Base-by-base conservation (phyloP, 2,329 filamentous ascomycete genomes). In the Colletotrichum sp. region DNA sequence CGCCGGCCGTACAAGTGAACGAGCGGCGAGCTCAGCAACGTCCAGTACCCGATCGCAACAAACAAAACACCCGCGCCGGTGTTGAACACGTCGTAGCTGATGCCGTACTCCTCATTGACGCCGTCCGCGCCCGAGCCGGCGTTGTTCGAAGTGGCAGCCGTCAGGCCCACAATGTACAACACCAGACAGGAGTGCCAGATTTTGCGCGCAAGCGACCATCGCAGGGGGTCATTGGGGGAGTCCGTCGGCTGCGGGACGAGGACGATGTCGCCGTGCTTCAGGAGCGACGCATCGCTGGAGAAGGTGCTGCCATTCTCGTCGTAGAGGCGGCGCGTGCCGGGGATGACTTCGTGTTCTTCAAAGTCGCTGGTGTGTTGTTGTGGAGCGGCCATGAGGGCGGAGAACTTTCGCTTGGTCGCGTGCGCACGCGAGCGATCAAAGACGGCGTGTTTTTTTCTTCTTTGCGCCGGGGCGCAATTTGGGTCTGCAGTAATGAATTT, bases 61-160 rank as follows among this genome's bases (percentile, higher is more conserved):
- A 91, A 91, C 64, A 91, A 80, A 3, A 92, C 88, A 28, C 89
- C 90, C 1, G 89, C 90, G n/a, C 88, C 89, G 6, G 88, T 90
- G 69, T 92, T 91, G 81, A 90, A 89, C 8, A 87, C 85, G 39
- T 84, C 83, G 78, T 90, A 91, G 30, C 84, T 84, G 72, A 92
- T 90, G 12, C 86, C 88, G 21, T 90, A 84, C 62, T 91, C 84
- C 1, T 84, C 84, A 28, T 89, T 86, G 80, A 90, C 87, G 21
- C 88, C 88, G 73, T 88, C 86, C 21, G 87, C 84, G 13, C 89
- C 89, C 1, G 88, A 87, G 8, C 90, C 89, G 4, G 89, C 89
- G 78, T 90, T 87, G 72, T 91, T 92, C 13, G 90, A 88, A 0
- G 88, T 90, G 5, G 90, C 90, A 1, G 90, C 90, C 1, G 90